These are phyloP conservation scores for Diplodia sapinea DNA, from an alignment of 2,329 filamentous ascomycete genomes.

Conservation along the genomic window DNA sequence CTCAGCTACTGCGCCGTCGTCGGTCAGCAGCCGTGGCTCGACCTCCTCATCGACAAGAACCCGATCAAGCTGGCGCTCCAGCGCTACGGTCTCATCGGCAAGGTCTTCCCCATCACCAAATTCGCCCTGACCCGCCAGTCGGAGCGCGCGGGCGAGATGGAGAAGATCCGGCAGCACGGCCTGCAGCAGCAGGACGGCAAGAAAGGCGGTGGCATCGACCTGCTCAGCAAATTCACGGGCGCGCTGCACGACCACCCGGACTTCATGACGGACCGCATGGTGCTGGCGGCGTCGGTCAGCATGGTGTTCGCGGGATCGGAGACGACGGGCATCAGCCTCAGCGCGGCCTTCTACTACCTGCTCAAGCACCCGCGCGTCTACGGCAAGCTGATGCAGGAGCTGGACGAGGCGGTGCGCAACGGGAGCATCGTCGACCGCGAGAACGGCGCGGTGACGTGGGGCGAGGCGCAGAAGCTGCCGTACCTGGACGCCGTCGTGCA, in stretches of 20 bases:
- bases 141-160: slow-evolving; percentile 64
- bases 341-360: slow-evolving; percentile 75
- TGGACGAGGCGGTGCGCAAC: slow-evolving; percentile 63
- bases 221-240: slow-evolving; percentile 74
- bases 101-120: slow-evolving; percentile 73
- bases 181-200: slow-evolving; percentile 35
- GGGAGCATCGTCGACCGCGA: slow-evolving; percentile 54
- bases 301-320: slow-evolving; percentile 78
- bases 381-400: slow-evolving; percentile 62
- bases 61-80: slow-evolving; percentile 72
- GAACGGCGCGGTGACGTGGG: slow-evolving; percentile 69
- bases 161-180: slow-evolving; percentile 54
- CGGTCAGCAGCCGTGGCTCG: slow-evolving; percentile 76
- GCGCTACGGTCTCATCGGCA: slow-evolving; percentile 69
- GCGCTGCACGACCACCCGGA: slow-evolving; percentile 70
- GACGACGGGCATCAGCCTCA: slow-evolving; percentile 77
- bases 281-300: slow-evolving; percentile 73
- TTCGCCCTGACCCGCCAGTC: slow-evolving; percentile 72
- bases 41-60: slow-evolving; percentile 75
- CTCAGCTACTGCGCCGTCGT: slow-evolving; percentile 76
- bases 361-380: slow-evolving; percentile 67
- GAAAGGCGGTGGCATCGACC: slow-evolving; percentile 55
- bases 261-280: slow-evolving; percentile 73
- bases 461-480: slow-evolving; percentile 70
- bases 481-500: slow-evolving; percentile 82